A percentile compares a stretch with the other conserved stretches of the same genome.
Evolutionary conservation across 2,329 filamentous ascomycete species (phyloP).

Genomic region (Arthrocladium fulminans): DNA sequence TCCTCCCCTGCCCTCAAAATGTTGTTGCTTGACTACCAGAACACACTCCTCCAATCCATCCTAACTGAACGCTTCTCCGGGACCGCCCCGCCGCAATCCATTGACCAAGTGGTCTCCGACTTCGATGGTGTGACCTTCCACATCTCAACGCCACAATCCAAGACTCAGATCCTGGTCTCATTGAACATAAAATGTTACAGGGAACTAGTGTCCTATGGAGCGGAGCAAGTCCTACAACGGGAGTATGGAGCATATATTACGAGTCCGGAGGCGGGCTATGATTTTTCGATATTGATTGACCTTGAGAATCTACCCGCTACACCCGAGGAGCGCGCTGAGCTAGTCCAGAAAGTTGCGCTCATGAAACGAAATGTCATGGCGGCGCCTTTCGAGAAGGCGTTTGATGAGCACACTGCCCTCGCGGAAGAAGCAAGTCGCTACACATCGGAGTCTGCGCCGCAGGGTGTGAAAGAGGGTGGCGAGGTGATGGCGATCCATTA

Average conservation of each 20-base stretch:
- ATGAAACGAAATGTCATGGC: conserved; percentile 99
- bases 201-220: conserved; percentile 88
- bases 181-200: conserved; percentile 90
- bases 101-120: conserved; percentile 97
- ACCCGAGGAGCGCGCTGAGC: conserved; percentile 75
- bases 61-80: conserved; percentile 89
- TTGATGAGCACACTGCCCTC: conserved; percentile 80
- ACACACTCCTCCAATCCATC: conserved; percentile 92
- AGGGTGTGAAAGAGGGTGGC: conserved; percentile 80
- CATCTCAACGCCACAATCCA: conserved; percentile 88
- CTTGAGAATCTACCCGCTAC: conserved; percentile 75
- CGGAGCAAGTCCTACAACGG: conserved; percentile 78
- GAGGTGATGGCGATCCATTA: conserved; percentile 96
- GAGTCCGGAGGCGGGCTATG: conserved; percentile 77
- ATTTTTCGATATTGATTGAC: conserved; percentile 90
- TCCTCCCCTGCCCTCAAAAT: conserved; percentile 33
- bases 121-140: conserved; percentile 99
- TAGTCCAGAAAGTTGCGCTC: conserved; percentile 78
- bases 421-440: conserved; percentile 85
- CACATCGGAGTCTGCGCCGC: conserved; percentile 85
- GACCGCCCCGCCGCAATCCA: conserved; percentile 58
- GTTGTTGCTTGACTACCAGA: conserved; percentile 98
- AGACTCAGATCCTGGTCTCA: conserved; percentile 89
- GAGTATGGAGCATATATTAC: conserved; percentile 94
- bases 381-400: conserved; percentile 93